Evolutionary conservation across 2,329 filamentous ascomycete genomes (phyloP).

Genomic region (Sordariomycetes sp.): DNA sequence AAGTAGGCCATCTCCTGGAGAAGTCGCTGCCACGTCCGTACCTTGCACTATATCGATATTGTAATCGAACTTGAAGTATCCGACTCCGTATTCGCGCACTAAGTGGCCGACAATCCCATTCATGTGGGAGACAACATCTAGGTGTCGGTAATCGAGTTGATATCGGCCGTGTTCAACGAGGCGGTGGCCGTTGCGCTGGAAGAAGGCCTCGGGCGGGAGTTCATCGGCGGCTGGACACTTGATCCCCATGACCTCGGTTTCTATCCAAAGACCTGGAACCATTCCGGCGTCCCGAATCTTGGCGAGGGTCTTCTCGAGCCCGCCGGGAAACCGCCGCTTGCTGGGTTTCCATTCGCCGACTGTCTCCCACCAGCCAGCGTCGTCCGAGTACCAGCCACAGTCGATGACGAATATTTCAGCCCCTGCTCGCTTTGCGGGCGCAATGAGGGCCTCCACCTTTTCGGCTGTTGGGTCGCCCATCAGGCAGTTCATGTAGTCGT

Average conservation of each 20-base stretch:
- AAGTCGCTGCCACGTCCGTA: conserved; percentile 15
- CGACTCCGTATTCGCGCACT: conserved; percentile 15
- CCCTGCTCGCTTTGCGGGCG: conserved; percentile 15
- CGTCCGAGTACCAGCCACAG: conserved; percentile 24
- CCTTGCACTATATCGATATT: conserved; percentile 23
- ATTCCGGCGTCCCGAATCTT: conserved; percentile 15
- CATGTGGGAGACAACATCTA: conserved; percentile 13
- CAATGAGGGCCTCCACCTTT: conserved; percentile 18
- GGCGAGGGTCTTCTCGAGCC: conserved; percentile 15
- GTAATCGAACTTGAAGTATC: conserved; percentile 26
- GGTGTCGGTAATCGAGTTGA: conserved; percentile 21
- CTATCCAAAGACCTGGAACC: conserved; percentile 20
- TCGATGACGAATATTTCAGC: conserved; percentile 26
- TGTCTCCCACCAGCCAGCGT: conserved; percentile 23
- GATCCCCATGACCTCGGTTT: conserved; percentile 23
- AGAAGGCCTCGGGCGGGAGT: conserved; percentile 19
- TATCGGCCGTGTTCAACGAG: conserved; percentile 19
- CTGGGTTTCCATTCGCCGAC: conserved; percentile 22
- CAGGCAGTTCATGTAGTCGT: conserved; percentile 27
- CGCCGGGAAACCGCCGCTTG: conserved; percentile 17
- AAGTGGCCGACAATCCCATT: conserved; percentile 13
- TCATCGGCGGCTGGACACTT: conserved; percentile 13
- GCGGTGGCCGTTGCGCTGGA: conserved; percentile 17
- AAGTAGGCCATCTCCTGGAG: conserved; percentile 15
- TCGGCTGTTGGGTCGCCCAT: conserved; percentile 24